A percentile compares a stretch with the other conserved stretches of the same genome.
phyloP scores from a whole-genome alignment of 2,329 filamentous ascomycete species.

The Knufia fluminis region DNA sequence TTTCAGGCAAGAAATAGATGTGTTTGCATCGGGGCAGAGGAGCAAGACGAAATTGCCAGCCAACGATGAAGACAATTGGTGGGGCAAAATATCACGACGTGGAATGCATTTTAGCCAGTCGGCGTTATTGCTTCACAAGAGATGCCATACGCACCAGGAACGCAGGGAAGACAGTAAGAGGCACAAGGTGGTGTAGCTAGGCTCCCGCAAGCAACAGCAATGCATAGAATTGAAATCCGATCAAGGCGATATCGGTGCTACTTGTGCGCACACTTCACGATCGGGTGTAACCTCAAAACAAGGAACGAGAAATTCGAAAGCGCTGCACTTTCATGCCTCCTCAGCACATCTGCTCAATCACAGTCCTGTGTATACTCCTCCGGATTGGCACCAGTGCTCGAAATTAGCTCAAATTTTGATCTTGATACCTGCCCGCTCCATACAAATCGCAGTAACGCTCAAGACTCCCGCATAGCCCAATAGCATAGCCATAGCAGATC shows the following conservation, averaged over 20 bases:
- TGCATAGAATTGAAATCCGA: too few species aligned
- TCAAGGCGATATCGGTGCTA: too few species aligned
- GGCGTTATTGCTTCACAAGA: not conserved
- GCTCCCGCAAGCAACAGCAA: too few species aligned
- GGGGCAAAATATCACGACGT: not conserved
- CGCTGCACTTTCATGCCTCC: too few species aligned
- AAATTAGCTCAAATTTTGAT: slow-evolving; percentile 20
- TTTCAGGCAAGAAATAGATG: slow-evolving; percentile 6
- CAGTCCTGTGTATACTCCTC: too few species aligned
- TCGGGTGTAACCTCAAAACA: too few species aligned
- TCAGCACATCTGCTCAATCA: too few species aligned
- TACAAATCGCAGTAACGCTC: slow-evolving; percentile 51
- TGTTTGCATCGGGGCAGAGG: too few species aligned
- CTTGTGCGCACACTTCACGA: too few species aligned
- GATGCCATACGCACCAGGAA: not conserved
- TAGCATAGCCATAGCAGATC: slow-evolving; percentile 63
- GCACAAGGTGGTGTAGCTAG: not conserved
- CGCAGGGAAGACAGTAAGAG: too few species aligned
- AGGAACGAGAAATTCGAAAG: too few species aligned
- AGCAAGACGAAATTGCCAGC: not conserved
- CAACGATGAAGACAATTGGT: not conserved
- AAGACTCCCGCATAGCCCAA: slow-evolving; percentile 61
- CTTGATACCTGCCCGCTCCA: slow-evolving; percentile 32
- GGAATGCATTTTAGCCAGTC: slow-evolving; percentile 3
- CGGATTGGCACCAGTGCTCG: too few species aligned